phyloP scores from a whole-genome alignment of 148 eudicot genomes.

The Chenopodium suecicum region DNA sequence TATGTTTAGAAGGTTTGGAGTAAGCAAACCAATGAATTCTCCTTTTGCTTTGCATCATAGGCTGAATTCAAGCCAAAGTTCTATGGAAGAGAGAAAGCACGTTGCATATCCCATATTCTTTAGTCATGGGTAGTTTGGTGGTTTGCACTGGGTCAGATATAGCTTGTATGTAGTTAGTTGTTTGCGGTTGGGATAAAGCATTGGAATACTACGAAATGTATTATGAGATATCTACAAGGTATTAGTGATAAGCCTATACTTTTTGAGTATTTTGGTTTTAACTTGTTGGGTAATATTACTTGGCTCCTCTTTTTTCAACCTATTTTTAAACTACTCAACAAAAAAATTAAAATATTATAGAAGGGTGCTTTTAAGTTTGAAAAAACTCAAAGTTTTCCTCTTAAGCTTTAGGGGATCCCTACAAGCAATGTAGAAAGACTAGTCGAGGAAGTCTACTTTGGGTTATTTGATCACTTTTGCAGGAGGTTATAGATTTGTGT shows the following conservation, averaged over 20 bases:
- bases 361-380: too few species aligned
- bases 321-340: too few species aligned
- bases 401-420: too few species aligned
- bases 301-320: too few species aligned
- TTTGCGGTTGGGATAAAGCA: not conserved
- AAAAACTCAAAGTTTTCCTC: too few species aligned
- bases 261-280: not conserved
- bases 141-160: not conserved
- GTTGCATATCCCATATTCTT: not conserved
- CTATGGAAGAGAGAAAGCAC: not conserved
- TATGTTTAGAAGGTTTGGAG: not conserved
- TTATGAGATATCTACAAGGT: not conserved
- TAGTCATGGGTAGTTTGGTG: not conserved
- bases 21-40: not conserved
- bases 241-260: not conserved
- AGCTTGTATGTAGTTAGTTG: not conserved
- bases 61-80: not conserved
- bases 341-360: too few species aligned
- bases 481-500: not conserved
- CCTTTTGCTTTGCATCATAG: slow-evolving; percentile 6
- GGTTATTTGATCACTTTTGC: not conserved
- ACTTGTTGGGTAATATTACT: not conserved
- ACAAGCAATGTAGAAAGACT: too few species aligned
- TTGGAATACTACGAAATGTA: not conserved
- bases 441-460: not conserved